These are phyloP conservation scores for Euphorbia lathyris DNA, from an alignment of 345 rosid genomes.

Conservation along the genomic window DNA sequence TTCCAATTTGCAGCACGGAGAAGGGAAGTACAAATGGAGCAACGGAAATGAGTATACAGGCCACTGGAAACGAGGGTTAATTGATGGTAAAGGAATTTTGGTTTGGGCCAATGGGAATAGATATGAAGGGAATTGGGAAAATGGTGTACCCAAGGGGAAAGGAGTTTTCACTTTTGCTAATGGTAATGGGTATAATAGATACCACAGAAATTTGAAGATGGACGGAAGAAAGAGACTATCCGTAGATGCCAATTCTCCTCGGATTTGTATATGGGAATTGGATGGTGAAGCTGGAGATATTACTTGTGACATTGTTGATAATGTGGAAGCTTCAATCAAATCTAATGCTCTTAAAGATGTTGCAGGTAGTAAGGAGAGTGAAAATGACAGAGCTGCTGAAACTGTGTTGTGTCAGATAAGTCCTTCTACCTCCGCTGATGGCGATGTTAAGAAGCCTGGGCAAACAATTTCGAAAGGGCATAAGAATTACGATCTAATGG, in stretches of 20 bases:
- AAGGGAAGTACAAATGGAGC: slow-evolving; percentile 60
- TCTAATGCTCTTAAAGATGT: slow-evolving; percentile 45
- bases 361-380: slow-evolving; percentile 10
- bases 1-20: slow-evolving; percentile 54
- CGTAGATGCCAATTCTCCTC: slow-evolving; percentile 43
- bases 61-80: slow-evolving; percentile 58
- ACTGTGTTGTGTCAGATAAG: slow-evolving; percentile 5
- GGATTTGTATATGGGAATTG: slow-evolving; percentile 67
- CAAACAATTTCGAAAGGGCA: slow-evolving; percentile 54
- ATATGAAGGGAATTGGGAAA: slow-evolving; percentile 63
- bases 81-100: slow-evolving; percentile 51
- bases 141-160: slow-evolving; percentile 59
- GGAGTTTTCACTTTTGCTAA: slow-evolving; percentile 49
- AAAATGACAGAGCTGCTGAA: slow-evolving; percentile 3
- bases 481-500: slow-evolving; percentile 66
- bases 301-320: slow-evolving; percentile 92
- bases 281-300: slow-evolving; percentile 61
- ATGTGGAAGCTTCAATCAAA: slow-evolving; percentile 60
- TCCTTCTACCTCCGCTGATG: slow-evolving; percentile 29
- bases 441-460: slow-evolving; percentile 60
- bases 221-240: slow-evolving; percentile 22
- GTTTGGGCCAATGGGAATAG: slow-evolving; percentile 56
- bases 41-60: slow-evolving; percentile 61
- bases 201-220: slow-evolving; percentile 14
- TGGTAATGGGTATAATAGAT: no score